Evolutionary conservation across 2,329 filamentous ascomycete species (phyloP), one percentile per base, ranked within the genome.

Genomic region (Thelonectria blattea): DNA sequence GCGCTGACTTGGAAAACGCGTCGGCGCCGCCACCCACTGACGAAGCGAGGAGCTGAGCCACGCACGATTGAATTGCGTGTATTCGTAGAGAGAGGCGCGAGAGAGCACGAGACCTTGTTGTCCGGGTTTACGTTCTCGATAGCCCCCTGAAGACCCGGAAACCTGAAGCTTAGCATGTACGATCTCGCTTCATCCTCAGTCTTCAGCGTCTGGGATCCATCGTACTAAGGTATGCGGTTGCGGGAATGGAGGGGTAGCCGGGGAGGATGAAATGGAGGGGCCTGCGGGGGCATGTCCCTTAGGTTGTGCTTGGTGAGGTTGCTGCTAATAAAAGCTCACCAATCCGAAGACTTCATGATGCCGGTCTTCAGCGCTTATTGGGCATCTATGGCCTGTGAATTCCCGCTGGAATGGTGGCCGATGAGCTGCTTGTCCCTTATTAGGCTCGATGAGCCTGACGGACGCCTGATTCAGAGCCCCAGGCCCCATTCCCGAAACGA

Each of bases 41-140:
- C 67, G 64, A 65, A 68, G 62, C 49, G 52, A 53, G 47, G 55
- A 24, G 64, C 68, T 69, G 55, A 68, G 68, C 68, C 68, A 70
- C 68, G 54, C 54, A 43, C 49, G 32, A 37, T 24, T 51, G 27
- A 20, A 52, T 43, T 41, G 32, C 9, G 47, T 22, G 27, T 46
- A n/a, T n/a, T n/a, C n/a, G n/a, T n/a, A 15, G 27, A 30, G 8
- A 9, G 8, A 30, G 27, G 27, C 27, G 27, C 27, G 27, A 30
- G 27, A 30, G 27, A 10, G 9, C 5, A 30, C 27, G 27, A 24
- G 22, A 24, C 22, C 22, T 24, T n/a, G 27, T 30, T 9, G 27
- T 30, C 27, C 27, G 27, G 8, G 27, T 30, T 30, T 3, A 37
- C 34, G 5, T 7, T 11, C 34, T 37, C 15, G 12, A 37, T 24